phyloP scores from a whole-genome alignment of 768 basidiomycete genomes.

The Phanerochaete carnosa region DNA sequence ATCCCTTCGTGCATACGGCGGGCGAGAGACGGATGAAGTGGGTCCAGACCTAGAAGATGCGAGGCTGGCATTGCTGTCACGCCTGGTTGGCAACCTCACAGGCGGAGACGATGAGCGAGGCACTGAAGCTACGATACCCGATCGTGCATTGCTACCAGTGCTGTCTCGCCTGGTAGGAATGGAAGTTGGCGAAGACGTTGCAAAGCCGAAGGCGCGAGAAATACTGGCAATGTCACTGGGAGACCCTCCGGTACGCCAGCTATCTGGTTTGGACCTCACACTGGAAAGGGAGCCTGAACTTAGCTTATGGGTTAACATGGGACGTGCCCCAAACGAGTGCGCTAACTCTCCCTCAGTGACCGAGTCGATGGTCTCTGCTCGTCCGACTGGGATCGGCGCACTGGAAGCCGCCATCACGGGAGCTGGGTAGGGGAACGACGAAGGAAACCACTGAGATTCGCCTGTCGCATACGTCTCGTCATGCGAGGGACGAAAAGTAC shows the following conservation, averaged over 20 bases:
- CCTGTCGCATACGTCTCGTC: neutral
- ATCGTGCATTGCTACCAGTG: neutral
- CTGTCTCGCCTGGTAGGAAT: conserved; percentile 11
- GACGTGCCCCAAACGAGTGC: conserved; percentile 7
- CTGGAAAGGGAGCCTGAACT: conserved; percentile 29
- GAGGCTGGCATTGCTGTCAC: conserved; percentile 45
- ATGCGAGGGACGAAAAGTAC: neutral
- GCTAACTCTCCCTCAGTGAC: neutral
- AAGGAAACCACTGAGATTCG: neutral
- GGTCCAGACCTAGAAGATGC: conserved; percentile 3
- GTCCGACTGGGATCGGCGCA: neutral
- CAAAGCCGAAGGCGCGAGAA: conserved; percentile 8
- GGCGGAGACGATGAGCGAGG: neutral
- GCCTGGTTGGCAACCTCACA: conserved; percentile 16
- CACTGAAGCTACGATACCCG: neutral
- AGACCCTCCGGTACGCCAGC: neutral
- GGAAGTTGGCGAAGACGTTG: conserved; percentile 10
- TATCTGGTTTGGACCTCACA: conserved; percentile 16
- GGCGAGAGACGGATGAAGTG: neutral
- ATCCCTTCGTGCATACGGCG: neutral
- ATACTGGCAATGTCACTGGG: conserved; percentile 1
- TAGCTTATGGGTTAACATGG: conserved; percentile 30
- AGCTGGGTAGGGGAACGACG: neutral
- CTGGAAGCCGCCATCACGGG: neutral
- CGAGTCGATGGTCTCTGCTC: neutral